Percentiles rank a stretch among this genome's conserved stretches.
phyloP scores from a whole-genome alignment of 2,329 filamentous ascomycete species.

The Fusarium torreyae region DNA sequence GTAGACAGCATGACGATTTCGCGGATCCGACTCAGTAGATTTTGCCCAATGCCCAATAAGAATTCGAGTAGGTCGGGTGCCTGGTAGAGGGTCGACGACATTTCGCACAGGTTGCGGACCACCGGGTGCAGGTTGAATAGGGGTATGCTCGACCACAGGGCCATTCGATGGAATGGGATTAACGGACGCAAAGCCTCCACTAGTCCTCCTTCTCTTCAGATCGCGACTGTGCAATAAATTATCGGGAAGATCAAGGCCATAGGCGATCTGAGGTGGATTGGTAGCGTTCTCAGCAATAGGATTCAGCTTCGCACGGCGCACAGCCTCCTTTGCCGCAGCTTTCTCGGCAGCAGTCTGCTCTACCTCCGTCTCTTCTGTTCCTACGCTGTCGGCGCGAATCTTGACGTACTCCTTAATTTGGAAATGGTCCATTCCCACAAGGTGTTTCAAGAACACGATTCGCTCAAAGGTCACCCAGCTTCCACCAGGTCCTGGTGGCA shows the following conservation, averaged over 20 bases:
- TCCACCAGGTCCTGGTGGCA: constrained; percentile 72
- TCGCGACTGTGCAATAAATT: constrained; percentile 56
- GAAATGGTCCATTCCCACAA: constrained; percentile 69
- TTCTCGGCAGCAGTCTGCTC: constrained; percentile 58
- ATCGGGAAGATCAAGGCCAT: constrained; percentile 65
- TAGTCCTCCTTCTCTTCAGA: constrained; percentile 65
- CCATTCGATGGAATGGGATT: constrained; percentile 50
- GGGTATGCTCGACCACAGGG: constrained; percentile 41
- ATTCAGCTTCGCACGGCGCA: constrained; percentile 60
- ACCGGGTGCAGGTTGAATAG: constrained; percentile 42
- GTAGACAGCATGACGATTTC: constrained; percentile 73
- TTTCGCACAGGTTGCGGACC: constrained; percentile 42
- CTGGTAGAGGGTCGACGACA: constrained; percentile 60
- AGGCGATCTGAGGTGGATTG: constrained; percentile 64
- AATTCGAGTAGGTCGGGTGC: constrained; percentile 70
- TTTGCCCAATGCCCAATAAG: constrained; percentile 73
- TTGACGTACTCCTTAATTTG: constrained; percentile 76
- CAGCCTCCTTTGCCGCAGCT: constrained; percentile 64
- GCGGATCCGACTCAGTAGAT: constrained; percentile 62
- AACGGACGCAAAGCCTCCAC: constrained; percentile 55
- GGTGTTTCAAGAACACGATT: constrained; percentile 71
- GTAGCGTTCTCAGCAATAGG: constrained; percentile 61
- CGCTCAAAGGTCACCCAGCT: constrained; percentile 76
- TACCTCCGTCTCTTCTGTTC: constrained; percentile 58
- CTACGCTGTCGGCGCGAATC: constrained; percentile 61